Evolutionary conservation across 805 yeast genomes (phyloP).

Genomic region (Nakazawaea holstii): DNA sequence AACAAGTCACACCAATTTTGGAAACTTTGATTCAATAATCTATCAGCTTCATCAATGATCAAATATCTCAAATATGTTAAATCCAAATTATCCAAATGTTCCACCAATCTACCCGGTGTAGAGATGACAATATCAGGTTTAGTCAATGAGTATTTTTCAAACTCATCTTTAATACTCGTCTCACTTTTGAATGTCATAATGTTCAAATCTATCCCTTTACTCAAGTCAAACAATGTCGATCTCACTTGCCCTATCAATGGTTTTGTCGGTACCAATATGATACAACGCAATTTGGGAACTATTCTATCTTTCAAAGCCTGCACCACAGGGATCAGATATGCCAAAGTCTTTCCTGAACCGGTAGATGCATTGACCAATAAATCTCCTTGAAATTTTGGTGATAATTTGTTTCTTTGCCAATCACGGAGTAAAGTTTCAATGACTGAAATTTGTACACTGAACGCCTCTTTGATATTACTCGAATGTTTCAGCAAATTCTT

Average conservation of each 20-base stretch:
- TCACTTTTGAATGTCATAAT: conserved; percentile 56
- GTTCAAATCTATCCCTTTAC: conserved; percentile 64
- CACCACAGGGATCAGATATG: conserved; percentile 79
- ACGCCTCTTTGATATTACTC: conserved; percentile 48
- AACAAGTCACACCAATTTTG: conserved; percentile 84
- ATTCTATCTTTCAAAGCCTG: conserved; percentile 57
- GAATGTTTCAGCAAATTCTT: conserved; percentile 37
- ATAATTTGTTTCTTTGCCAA: conserved; percentile 29
- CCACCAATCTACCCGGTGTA: conserved; percentile 83
- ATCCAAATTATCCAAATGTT: conserved; percentile 48
- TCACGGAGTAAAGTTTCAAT: conserved; percentile 47
- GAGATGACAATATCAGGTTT: conserved; percentile 65
- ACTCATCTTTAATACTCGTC: conserved; percentile 57
- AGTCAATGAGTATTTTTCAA: conserved; percentile 34
- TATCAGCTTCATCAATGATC: conserved; percentile 79
- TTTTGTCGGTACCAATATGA: conserved; percentile 84
- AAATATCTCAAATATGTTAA: conserved; percentile 53
- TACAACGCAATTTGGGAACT: conserved; percentile 70
- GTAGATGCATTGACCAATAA: conserved; percentile 88
- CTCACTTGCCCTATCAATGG: conserved; percentile 83
- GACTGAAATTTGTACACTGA: conserved; percentile 72
- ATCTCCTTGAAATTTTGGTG: conserved; percentile 64
- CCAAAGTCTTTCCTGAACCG: conserved; percentile 93
- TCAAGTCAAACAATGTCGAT: conserved; percentile 50
- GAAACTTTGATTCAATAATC: conserved; percentile 78